A percentile compares a stretch with the other conserved stretches of the same genome.
phyloP scores from a whole-genome alignment of 2,329 filamentous ascomycete species.

The Fusarium odoratissimum region DNA sequence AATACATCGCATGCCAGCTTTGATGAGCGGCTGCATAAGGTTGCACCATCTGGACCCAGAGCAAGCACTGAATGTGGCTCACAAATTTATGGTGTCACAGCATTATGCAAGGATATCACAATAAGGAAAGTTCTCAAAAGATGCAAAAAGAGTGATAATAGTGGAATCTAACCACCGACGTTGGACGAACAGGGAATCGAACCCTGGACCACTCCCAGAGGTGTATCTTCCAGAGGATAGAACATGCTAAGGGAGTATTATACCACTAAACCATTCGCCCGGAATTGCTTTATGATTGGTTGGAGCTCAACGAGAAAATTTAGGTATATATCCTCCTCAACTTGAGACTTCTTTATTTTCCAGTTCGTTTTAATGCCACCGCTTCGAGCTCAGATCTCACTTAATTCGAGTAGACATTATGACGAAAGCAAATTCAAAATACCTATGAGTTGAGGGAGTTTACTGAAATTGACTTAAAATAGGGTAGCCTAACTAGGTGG shows the following conservation, averaged over 20 bases:
- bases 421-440: too few species aligned
- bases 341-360: rapidly evolving
- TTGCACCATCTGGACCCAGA: too few species aligned
- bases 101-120: background rate
- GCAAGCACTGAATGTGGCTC: background rate
- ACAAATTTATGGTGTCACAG: background rate
- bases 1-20: too few species aligned
- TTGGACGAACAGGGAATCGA: constrained; percentile 39
- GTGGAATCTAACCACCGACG: constrained; percentile 7
- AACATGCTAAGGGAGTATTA: constrained; percentile 38
- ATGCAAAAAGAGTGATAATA: background rate
- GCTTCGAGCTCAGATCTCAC: background rate
- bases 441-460: too few species aligned
- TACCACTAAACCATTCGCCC: constrained; percentile 40
- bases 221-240: background rate
- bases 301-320: rapidly evolving
- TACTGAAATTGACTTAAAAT: too few species aligned
- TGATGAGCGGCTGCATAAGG: too few species aligned
- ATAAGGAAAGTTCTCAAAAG: background rate
- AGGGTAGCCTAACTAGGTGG: background rate
- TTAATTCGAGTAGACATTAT: rapidly evolving
- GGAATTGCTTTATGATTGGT: constrained; percentile 4
- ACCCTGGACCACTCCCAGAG: constrained; percentile 38
- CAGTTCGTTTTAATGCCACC: too few species aligned
- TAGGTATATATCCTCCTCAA: rapidly evolving